Base-by-base conservation (phyloP, 2,329 filamentous ascomycete genomes). In the Phyllosticta capitalensis region DNA sequence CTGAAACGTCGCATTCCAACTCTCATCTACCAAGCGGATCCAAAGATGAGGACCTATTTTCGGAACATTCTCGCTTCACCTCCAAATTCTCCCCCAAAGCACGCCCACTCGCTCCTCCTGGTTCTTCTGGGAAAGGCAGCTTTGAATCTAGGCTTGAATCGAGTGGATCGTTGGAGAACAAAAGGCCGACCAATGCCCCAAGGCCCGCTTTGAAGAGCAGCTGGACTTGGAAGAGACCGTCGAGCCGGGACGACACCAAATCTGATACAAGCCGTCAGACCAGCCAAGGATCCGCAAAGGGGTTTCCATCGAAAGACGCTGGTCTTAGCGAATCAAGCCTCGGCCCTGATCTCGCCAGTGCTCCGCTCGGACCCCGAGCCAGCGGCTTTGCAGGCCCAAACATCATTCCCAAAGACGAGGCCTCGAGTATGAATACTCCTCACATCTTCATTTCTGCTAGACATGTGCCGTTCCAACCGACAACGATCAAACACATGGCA, bases 361-460 rank as follows among this genome's bases (percentile, higher is more conserved):
- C 17, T 6, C 3, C 14, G 30, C 6, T 4, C 30, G 30, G 14
- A 12, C 30, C 30, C 14, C 30, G 10, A 38, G 14, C 38, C 24
- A 26, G 24, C 24, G 24, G 4, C 24, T 26, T 26, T 26, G 24
- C 24, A 26, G 24, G 24, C 4, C 17, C 56, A 7, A 21, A 28
- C 6, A 26, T 59, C 20, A 38, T 54, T 26, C n/a, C 26, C 14
- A 12, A 21, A 26, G 20, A 52, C 3, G 53, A 59, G 9, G 19
- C 38, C n/a, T 14, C 10, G 10, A 9, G 55, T 2, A 55, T 38
- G n/a, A 30, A 28, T 14, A 21, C 17, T 19, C 52, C 58, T 19
- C 48, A 59, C 51, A 59, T 59, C 24, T 59, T 55, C 58, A 55
- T 59, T 10, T 55, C 58, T 17, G 51, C 52, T 14, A 51, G 22